Conservation (phyloP, 192 early-diverging fungal species). For the Linnemannia zychae region DNA sequence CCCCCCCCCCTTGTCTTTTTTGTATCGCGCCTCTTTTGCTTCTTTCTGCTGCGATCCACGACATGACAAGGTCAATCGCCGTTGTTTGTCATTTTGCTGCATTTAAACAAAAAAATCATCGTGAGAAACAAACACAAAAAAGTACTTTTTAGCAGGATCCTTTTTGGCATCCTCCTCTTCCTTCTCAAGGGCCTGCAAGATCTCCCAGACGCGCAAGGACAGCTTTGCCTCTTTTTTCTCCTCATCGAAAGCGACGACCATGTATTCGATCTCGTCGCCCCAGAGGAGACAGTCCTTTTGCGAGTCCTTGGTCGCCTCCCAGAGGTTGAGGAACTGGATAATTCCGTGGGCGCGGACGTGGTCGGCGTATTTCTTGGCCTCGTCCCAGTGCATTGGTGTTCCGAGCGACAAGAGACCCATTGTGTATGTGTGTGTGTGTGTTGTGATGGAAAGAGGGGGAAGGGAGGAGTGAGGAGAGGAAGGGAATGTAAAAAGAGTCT, state of each 20-base stretch:
- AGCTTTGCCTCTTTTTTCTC: slow-evolving; percentile 77
- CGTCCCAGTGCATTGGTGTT: slow-evolving; percentile 97
- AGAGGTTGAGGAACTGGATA: slow-evolving; percentile 92
- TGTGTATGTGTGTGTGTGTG: neutral
- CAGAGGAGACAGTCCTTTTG: slow-evolving; percentile 88
- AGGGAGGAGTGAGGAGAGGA: neutral
- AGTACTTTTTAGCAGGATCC: slow-evolving; percentile 63
- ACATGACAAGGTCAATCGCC: too few species aligned
- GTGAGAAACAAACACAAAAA: neutral
- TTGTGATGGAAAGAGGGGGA: neutral
- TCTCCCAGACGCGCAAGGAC: slow-evolving; percentile 84
- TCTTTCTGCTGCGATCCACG: too few species aligned
- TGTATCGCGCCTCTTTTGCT: too few species aligned
- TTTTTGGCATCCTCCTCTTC: slow-evolving; percentile 74
- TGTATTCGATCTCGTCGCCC: slow-evolving; percentile 99
- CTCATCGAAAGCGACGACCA: slow-evolving; percentile 88
- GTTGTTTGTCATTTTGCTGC: neutral
- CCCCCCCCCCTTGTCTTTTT: too few species aligned
- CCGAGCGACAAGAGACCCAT: slow-evolving; percentile 97
- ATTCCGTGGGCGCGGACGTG: slow-evolving; percentile 95
- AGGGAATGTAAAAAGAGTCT: neutral
- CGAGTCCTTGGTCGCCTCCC: slow-evolving; percentile 83
- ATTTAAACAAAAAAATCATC: neutral
- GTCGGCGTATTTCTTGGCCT: slow-evolving; percentile 85
- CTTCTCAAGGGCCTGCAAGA: slow-evolving; percentile 77